Percentiles rank a stretch among this genome's conserved stretches.
phyloP scores from a whole-genome alignment of 139 green algal species.

The Chlamydomonas sp. region DNA sequence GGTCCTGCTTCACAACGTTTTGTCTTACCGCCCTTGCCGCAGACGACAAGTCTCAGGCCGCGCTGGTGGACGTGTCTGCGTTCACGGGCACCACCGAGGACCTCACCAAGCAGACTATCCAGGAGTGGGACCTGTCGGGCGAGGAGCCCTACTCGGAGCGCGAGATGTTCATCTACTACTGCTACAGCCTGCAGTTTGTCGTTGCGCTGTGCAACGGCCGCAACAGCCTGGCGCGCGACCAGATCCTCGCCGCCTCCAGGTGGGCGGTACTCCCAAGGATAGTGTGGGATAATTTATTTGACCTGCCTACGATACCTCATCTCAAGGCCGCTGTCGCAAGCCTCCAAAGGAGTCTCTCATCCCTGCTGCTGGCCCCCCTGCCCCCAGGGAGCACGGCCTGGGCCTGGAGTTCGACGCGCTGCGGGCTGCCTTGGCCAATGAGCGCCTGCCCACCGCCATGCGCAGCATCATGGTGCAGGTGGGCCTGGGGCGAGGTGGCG shows the following conservation, averaged over 20 bases:
- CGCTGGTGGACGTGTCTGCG: background rate
- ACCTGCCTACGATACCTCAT: no score
- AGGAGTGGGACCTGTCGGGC: conserved; percentile 25
- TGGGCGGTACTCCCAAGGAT: no score
- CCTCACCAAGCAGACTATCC: conserved; percentile 30
- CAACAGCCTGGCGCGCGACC: conserved; percentile 36
- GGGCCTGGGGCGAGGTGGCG: no score
- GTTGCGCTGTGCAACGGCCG: conserved; percentile 43
- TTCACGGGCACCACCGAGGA: conserved; percentile 13
- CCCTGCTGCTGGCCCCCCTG: no score
- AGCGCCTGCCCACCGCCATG: conserved; percentile 36
- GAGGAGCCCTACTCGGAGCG: background rate
- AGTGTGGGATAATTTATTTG: no score
- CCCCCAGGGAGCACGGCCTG: conserved; percentile 1
- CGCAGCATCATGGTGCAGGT: conserved; percentile 30
- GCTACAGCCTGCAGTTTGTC: conserved; percentile 44
- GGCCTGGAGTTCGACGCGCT: conserved; percentile 48
- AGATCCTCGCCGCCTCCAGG: conserved; percentile 18
- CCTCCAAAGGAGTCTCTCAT: no score
- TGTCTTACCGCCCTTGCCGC: background rate
- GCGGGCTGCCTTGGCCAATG: background rate
- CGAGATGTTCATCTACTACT: conserved; percentile 53
- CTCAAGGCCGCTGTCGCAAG: no score
- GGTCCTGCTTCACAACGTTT: no score
- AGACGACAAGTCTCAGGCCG: background rate